Base-by-base conservation (phyloP, 2,329 filamentous ascomycete species). In the Calonectria hawksworthii region DNA sequence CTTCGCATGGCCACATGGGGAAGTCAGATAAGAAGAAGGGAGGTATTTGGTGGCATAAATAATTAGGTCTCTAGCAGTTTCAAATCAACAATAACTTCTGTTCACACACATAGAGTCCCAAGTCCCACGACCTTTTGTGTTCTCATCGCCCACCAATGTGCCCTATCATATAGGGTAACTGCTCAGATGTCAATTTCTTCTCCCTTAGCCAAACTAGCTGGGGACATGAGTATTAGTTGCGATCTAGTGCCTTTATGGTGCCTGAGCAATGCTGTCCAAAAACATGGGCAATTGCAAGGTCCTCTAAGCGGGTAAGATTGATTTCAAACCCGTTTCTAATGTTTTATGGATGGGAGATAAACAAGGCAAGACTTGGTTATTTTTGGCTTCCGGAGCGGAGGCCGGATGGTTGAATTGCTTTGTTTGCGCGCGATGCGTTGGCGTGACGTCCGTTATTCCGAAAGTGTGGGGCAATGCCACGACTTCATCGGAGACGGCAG, bases 391-490 rank as follows among this genome's bases (percentile, higher is more conserved):
- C 11, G n/a, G 5, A 13, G 21, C 44, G 44, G 44, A 23, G 44
- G 5, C 4, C 7, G 41, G 41, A 18, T 18, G 41, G 2, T 47
- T 47, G 23, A 41, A 21, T 63, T 63, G 56, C 56, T 63, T 63
- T 63, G 23, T 41, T 63, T 34, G n/a, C 30, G 6, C 18, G 34
- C 16, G 23, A 13, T 63, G 56, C 23, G 56, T 38, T 63, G 34
- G 56, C 56, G 36, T 56, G 52, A 30, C 56, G 34, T 63, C 56
- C n/a, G 26, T 63, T 63, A 3, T 23, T 28, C 56, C 56, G 56
- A 63, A 41, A 41, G 23, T 63, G 56, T 41, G 56, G 56, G 56
- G 56, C 56, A 13, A 41, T 63, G 56, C 56, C 56, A 63, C 56
- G 56, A 63, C 56, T 63, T 6, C 36, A 18, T 41, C 16, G n/a